Evolutionary conservation across 495 filamentous ascomycete genomes (phyloP).

Genomic region (Xeromyces bisporus): DNA sequence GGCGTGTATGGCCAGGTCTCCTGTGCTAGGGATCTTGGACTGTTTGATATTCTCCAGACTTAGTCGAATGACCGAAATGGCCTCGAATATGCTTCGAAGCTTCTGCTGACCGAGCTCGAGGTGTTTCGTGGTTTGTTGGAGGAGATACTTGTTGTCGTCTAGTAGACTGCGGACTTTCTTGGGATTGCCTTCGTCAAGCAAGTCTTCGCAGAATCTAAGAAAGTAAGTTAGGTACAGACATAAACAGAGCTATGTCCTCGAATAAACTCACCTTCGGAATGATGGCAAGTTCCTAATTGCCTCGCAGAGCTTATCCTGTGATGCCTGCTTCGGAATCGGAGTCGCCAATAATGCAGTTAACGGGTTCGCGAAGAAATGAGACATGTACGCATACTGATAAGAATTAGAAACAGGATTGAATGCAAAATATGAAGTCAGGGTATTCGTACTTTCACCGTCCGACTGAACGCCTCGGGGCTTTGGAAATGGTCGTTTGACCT

Average conservation of each 20-base stretch:
- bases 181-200: slow-evolving; percentile 24
- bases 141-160: slow-evolving; percentile 33
- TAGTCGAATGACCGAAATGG: slow-evolving; percentile 27
- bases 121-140: slow-evolving; percentile 16
- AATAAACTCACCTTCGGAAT: slow-evolving; percentile 41
- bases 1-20: slow-evolving; percentile 39
- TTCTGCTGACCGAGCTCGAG: slow-evolving; percentile 21
- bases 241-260: slow-evolving; percentile 1
- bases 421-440: background rate
- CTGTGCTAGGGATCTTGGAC: slow-evolving; percentile 21
- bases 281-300: slow-evolving; percentile 65
- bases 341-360: slow-evolving; percentile 47
- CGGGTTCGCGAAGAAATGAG: slow-evolving; percentile 84
- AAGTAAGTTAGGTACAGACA: slow-evolving; percentile 4
- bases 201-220: slow-evolving; percentile 27
- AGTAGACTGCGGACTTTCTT: slow-evolving; percentile 29
- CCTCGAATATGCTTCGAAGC: slow-evolving; percentile 28
- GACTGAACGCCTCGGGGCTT: slow-evolving; percentile 63
- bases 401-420: slow-evolving; percentile 8
- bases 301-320: slow-evolving; percentile 45
- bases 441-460: slow-evolving; percentile 58
- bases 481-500: slow-evolving; percentile 75
- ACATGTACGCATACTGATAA: slow-evolving; percentile 78
- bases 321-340: slow-evolving; percentile 11
- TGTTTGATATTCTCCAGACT: slow-evolving; percentile 25